These are phyloP conservation scores for Backusella liffmaniae DNA, from an alignment of 192 early-diverging fungal genomes.

Conservation along the genomic window DNA sequence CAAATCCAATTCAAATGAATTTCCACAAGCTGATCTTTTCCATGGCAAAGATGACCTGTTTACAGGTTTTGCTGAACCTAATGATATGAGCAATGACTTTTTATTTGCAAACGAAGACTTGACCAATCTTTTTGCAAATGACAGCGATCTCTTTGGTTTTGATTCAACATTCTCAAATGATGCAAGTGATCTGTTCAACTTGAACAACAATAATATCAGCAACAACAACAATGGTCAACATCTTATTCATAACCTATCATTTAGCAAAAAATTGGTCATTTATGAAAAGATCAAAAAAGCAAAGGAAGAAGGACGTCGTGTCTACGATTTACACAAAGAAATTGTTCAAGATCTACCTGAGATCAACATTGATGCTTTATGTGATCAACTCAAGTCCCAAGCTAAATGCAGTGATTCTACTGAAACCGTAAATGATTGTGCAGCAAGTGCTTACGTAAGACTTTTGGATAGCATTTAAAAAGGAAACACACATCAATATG, in stretches of 20 bases:
- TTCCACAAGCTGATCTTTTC: background rate
- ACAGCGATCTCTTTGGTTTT: slow-evolving; percentile 17
- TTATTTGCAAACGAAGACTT: slow-evolving; percentile 12
- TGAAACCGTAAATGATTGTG: slow-evolving; percentile 17
- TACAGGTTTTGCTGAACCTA: background rate
- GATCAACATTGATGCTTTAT: slow-evolving; percentile 20
- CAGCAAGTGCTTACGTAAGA: slow-evolving; percentile 13
- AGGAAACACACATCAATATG: background rate
- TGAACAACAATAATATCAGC: background rate
- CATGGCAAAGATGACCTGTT: slow-evolving; percentile 14
- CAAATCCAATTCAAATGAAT: background rate
- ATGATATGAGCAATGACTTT: background rate
- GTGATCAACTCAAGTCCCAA: slow-evolving; percentile 23
- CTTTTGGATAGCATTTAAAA: slow-evolving; percentile 13
- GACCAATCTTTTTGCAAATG: slow-evolving; percentile 6
- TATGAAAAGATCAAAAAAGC: background rate
- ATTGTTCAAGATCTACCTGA: slow-evolving; percentile 13
- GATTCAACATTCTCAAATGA: background rate
- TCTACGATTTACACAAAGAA: slow-evolving; percentile 14
- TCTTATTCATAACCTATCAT: background rate
- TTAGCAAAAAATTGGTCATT: background rate
- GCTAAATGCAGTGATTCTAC: slow-evolving; percentile 19
- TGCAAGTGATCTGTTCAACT: background rate
- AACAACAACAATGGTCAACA: background rate
- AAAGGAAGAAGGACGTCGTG: background rate